Percentiles rank a stretch among this genome's conserved stretches.
Evolutionary conservation across 73 alveolate species (phyloP).

Genomic region (Diophrys appendiculata): DNA sequence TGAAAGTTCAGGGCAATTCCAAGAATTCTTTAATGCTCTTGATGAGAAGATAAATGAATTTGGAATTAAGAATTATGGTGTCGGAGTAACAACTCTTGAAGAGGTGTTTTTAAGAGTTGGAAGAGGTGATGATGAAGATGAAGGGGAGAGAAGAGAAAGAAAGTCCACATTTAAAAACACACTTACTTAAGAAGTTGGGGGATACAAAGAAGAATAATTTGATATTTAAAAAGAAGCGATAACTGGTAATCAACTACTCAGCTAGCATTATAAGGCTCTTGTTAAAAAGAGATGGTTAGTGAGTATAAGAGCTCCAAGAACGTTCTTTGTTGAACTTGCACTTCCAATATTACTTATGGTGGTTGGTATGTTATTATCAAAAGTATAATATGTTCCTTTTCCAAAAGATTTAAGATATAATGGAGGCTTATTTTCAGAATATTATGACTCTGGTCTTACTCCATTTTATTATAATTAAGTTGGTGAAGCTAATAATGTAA

Average conservation of each 20-base stretch:
- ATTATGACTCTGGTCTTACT: too few relatives aligned
- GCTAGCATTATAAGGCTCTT: conserved; percentile 54
- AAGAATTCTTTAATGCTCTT: conserved; percentile 74
- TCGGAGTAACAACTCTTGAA: conserved; percentile 79
- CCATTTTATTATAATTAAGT: too few relatives aligned
- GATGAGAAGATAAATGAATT: conserved; percentile 66
- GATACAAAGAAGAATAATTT: not conserved
- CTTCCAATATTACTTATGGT: conserved; percentile 72
- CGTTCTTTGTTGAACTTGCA: conserved; percentile 74
- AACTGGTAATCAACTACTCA: conserved; percentile 17
- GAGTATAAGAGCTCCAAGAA: conserved; percentile 73
- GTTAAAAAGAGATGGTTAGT: conserved; percentile 65
- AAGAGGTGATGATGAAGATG: conserved; percentile 52
- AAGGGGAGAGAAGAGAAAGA: conserved; percentile 22
- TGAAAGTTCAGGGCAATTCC: conserved; percentile 58
- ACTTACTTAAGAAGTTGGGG: conserved; percentile 11
- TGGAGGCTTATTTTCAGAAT: not conserved
- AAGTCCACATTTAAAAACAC: too few relatives aligned
- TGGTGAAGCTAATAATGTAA: too few relatives aligned
- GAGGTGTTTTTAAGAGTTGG: conserved; percentile 79
- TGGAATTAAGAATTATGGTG: conserved; percentile 87
- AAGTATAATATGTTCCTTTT: not conserved
- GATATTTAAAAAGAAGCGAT: conserved; percentile 33
- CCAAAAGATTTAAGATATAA: not conserved
- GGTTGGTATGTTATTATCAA: conserved; percentile 13